Conservation (phyloP, 805 yeast species). For the Wickerhamiella brachini region DNA sequence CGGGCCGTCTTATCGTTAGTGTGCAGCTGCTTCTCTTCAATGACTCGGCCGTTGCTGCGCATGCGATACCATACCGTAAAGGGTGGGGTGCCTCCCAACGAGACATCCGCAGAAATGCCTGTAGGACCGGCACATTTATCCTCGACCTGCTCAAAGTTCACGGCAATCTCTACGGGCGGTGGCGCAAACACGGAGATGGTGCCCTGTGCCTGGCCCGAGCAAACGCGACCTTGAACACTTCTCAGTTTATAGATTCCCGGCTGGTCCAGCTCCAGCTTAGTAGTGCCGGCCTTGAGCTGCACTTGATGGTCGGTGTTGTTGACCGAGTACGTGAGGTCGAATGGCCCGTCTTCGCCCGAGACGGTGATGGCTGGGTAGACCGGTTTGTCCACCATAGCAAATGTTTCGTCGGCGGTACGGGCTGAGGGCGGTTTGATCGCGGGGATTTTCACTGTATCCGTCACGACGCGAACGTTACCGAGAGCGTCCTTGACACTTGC, state of each 20-base stretch:
- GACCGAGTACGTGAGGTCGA: conserved; percentile 22
- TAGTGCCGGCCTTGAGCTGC: not conserved
- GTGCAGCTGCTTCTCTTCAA: conserved; percentile 21
- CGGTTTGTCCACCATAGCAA: conserved; percentile 4
- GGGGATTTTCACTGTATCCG: not conserved
- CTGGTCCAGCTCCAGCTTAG: conserved; percentile 18
- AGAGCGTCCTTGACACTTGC: conserved; percentile 3
- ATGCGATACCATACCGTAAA: conserved; percentile 52
- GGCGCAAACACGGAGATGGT: conserved; percentile 43
- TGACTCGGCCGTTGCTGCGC: conserved; percentile 26
- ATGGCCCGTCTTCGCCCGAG: conserved; percentile 33
- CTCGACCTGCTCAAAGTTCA: conserved; percentile 40
- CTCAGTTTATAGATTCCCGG: conserved; percentile 58
- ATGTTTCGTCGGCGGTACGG: not conserved
- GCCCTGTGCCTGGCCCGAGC: conserved; percentile 54
- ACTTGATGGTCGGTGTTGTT: conserved; percentile 4
- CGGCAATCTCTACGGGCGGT: conserved; percentile 36
- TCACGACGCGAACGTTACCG: not conserved
- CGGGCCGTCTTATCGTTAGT: conserved; percentile 32
- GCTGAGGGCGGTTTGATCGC: not conserved
- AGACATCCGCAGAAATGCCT: conserved; percentile 63
- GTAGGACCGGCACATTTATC: conserved; percentile 90
- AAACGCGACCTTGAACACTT: conserved; percentile 42
- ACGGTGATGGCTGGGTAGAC: conserved; percentile 14
- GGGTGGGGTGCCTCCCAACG: conserved; percentile 68